These are phyloP conservation scores for Pistacia atlantica DNA, from an alignment of 345 rosid genomes.

Conservation along the genomic window DNA sequence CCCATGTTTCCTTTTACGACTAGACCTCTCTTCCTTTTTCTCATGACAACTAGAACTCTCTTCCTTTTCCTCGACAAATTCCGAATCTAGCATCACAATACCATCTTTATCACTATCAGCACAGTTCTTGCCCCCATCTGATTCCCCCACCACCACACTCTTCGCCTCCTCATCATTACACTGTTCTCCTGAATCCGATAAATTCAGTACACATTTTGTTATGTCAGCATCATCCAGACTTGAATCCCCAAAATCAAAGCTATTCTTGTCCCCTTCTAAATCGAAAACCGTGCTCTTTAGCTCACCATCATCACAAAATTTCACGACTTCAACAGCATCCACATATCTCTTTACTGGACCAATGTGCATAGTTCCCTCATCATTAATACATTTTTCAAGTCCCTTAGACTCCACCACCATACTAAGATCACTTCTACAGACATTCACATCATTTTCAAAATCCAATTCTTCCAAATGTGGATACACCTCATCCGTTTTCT, in stretches of 20 bases:
- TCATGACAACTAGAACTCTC: constrained; percentile 19
- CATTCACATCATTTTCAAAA: constrained; percentile 9
- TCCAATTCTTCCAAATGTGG: constrained; percentile 27
- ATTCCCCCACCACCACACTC: constrained; percentile 20
- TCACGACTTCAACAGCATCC: constrained; percentile 26
- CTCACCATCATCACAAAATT: constrained; percentile 23
- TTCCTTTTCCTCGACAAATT: constrained; percentile 13
- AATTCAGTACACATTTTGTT: constrained; percentile 18
- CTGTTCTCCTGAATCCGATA: constrained; percentile 12
- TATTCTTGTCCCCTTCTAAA: constrained; percentile 19
- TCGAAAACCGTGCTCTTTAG: constrained; percentile 25
- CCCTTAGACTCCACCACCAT: constrained; percentile 24
- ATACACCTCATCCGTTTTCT: constrained; percentile 31
- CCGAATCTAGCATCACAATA: constrained; percentile 21
- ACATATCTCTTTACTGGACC: constrained; percentile 22
- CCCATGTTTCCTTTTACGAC: constrained; percentile 57
- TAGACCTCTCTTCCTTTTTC: constrained; percentile 12
- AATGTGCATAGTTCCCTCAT: constrained; percentile 28
- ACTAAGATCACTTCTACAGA: constrained; percentile 12
- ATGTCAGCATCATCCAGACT: constrained; percentile 10
- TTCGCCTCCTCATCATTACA: constrained; percentile 27
- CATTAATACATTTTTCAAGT: constrained; percentile 32
- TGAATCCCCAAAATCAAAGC: constrained; percentile 14
- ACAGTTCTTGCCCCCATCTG: constrained; percentile 12
- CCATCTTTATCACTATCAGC: constrained; percentile 17